Percentiles rank a stretch among this genome's conserved stretches.
Conservation (phyloP, 495 filamentous ascomycete species). For the Xylaria bambusicola region DNA sequence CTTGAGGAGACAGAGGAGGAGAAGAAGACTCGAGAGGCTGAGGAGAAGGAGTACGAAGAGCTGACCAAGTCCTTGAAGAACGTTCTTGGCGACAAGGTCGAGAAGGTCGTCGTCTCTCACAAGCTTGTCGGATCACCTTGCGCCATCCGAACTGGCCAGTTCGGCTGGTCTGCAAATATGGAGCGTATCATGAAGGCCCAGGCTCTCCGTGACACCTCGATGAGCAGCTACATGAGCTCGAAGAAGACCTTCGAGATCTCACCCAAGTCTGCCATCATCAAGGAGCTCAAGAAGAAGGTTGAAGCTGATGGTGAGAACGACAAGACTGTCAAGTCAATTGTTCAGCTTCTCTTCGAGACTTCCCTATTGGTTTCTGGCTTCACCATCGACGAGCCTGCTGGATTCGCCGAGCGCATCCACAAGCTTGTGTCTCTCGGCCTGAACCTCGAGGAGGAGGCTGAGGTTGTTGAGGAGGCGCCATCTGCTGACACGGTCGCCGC, state of each 20-base stretch:
- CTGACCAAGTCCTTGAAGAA: conserved; percentile 98
- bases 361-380: conserved; percentile 97
- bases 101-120: conserved; percentile 99
- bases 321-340: conserved; percentile 97
- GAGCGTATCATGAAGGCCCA: conserved; percentile 99
- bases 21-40: conserved; percentile 93
- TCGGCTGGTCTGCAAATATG: conserved; percentile 99
- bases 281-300: conserved; percentile 98
- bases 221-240: conserved; percentile 99
- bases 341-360: conserved; percentile 96
- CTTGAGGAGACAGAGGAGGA: conserved; percentile 99
- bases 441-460: conserved; percentile 91
- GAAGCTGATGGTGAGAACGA: conserved; percentile 96
- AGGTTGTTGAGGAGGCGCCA: conserved; percentile 63
- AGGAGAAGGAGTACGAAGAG: conserved; percentile 96
- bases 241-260: conserved; percentile 99
- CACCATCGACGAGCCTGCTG: conserved; percentile 97
- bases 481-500: conserved; percentile 54
- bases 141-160: conserved; percentile 99
- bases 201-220: conserved; percentile 98
- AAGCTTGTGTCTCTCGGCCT: conserved; percentile 95
- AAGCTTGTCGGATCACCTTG: conserved; percentile 95
- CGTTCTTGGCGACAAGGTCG: conserved; percentile 97
- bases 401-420: conserved; percentile 98
- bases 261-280: conserved; percentile 95